These are phyloP conservation scores for Fraxinus velutina DNA, from an alignment of 305 asterid species.

Conservation along the genomic window DNA sequence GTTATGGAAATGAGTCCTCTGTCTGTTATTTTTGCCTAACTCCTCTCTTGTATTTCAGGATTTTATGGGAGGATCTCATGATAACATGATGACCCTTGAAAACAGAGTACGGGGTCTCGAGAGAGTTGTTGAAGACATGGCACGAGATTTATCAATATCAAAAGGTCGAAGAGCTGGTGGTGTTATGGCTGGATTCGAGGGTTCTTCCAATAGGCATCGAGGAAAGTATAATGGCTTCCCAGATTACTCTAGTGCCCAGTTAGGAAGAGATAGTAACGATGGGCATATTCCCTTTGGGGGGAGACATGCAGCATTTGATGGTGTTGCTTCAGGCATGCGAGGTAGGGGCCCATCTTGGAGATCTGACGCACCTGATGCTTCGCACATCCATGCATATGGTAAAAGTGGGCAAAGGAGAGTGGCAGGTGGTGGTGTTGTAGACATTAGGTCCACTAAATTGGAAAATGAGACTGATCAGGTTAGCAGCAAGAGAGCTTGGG, in stretches of 20 bases:
- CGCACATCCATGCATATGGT: conserved; percentile 68
- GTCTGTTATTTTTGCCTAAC: conserved; percentile 24
- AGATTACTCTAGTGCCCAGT: conserved; percentile 71
- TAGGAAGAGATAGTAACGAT: conserved; percentile 56
- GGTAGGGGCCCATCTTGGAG: conserved; percentile 77
- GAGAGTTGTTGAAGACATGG: conserved; percentile 98
- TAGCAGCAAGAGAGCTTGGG: conserved; percentile 78
- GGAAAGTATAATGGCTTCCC: conserved; percentile 76
- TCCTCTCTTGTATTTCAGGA: conserved; percentile 49
- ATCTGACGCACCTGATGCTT: conserved; percentile 57
- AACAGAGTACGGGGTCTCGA: conserved; percentile 93
- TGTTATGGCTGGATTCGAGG: conserved; percentile 58
- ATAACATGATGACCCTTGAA: conserved; percentile 95
- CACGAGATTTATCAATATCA: conserved; percentile 78
- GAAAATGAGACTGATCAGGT: conserved; percentile 65
- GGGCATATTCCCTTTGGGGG: conserved; percentile 65
- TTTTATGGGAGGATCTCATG: conserved; percentile 97
- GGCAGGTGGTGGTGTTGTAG: conserved; percentile 39
- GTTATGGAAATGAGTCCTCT: conserved; percentile 9
- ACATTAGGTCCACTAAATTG: conserved; percentile 52
- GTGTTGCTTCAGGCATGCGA: conserved; percentile 53
- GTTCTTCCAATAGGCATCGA: conserved; percentile 57
- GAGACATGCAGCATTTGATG: conserved; percentile 60
- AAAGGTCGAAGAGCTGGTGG: conserved; percentile 63
- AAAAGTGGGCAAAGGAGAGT: conserved; percentile 69